Conservation (phyloP, 768 basidiomycete genomes). For the Lanmaoa pseudosensibilis region DNA sequence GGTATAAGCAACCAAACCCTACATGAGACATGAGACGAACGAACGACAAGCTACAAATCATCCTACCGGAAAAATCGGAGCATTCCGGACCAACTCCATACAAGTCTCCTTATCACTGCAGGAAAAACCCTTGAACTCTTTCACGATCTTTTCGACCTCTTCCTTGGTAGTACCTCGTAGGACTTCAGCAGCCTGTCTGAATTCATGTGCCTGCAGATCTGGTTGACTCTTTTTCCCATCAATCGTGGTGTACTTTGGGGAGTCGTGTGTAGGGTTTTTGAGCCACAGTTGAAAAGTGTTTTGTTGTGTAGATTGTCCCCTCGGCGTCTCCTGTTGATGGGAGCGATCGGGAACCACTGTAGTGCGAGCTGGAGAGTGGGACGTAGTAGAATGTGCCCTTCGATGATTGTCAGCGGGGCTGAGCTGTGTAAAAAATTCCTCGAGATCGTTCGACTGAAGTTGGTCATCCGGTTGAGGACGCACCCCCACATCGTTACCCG, state of each 20-base stretch:
- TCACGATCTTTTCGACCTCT: conserved; percentile 20
- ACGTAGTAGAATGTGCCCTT: neutral
- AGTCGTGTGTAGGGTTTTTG: neutral
- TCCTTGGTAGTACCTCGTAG: conserved; percentile 16
- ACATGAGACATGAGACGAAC: conserved; percentile 3
- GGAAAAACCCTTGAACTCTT: conserved; percentile 15
- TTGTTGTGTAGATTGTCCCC: neutral
- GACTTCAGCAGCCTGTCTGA: conserved; percentile 3
- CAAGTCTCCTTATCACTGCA: conserved; percentile 10
- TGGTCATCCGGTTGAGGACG: neutral
- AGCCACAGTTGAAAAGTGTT: conserved; percentile 21
- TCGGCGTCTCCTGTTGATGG: neutral
- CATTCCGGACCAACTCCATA: conserved; percentile 10
- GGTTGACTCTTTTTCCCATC: conserved; percentile 14
- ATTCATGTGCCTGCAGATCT: neutral
- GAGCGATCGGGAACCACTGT: neutral
- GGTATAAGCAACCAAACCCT: conserved; percentile 32
- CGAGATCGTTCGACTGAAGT: neutral
- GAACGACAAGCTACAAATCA: neutral
- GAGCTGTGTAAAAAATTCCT: neutral
- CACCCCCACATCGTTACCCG: neutral
- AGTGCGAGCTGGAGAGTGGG: neutral
- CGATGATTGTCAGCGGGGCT: neutral
- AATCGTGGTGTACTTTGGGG: conserved; percentile 17
- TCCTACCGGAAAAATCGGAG: conserved; percentile 28